Evolutionary conservation across 2,329 filamentous ascomycete genomes (phyloP).

Genomic region (Clarireedia paspali): DNA sequence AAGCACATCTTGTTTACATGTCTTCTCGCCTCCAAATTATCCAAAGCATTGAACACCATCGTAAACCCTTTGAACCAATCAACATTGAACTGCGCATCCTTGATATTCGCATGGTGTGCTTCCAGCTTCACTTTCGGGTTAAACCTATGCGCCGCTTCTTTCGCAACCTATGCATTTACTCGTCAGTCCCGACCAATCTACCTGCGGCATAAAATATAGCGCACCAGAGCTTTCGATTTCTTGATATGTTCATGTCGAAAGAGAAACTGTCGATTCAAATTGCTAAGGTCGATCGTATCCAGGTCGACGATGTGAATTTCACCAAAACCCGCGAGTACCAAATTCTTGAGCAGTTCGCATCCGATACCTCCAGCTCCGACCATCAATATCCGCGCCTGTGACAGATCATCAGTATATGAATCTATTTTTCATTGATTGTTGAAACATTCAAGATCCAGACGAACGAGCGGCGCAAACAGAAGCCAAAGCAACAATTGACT

Average conservation of each 20-base stretch:
- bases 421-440: background rate
- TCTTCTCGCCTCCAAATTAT: conserved; percentile 87
- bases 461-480: background rate
- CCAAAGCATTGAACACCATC: conserved; percentile 92
- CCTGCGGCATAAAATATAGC: conserved; percentile 25
- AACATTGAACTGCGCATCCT: conserved; percentile 77
- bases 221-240: conserved; percentile 85
- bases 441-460: conserved; percentile 4
- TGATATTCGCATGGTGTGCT: conserved; percentile 92
- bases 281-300: conserved; percentile 96
- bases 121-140: conserved; percentile 82
- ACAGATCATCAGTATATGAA: conserved; percentile 29
- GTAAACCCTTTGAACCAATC: conserved; percentile 80
- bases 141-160: conserved; percentile 83
- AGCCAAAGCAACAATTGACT: background rate
- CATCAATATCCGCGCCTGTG: conserved; percentile 78
- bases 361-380: conserved; percentile 96
- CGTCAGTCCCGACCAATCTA: conserved; percentile 6
- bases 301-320: conserved; percentile 94
- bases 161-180: conserved; percentile 60
- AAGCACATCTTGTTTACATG: conserved; percentile 98
- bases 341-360: conserved; percentile 94
- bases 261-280: conserved; percentile 94
- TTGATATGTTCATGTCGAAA: conserved; percentile 97
- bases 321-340: conserved; percentile 84